Evolutionary conservation across 768 basidiomycete species (phyloP), one percentile per base, ranked within the genome.

Genomic region (Auriscalpium vulgare): DNA sequence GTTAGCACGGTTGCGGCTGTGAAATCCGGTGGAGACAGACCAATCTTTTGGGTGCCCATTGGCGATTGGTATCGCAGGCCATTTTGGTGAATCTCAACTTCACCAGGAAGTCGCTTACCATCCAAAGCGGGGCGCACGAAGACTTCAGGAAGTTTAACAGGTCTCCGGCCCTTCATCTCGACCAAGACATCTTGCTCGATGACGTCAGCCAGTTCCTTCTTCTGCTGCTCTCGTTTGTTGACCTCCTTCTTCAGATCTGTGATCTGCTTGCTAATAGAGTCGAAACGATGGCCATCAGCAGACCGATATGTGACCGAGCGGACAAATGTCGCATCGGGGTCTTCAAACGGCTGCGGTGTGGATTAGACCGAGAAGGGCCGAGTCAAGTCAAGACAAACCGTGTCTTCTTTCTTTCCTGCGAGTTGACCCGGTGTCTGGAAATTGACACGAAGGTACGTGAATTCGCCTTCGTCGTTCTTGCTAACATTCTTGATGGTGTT

Each of bases 341-440:
- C 91, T 71, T 98, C 97, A 64, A 98, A 95, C 0, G 94, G 94
- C 88, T 94, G 51, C 9, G 43, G 37, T 44, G 16, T 35, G 40
- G 21, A 37, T 58, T 11, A 54, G 56, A 14, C 50, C 45, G 36
- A 11, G 13, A 5, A 56, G 7, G 23, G 55, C 19, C 8, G 13
- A 4, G 23, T 16, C 17, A 19, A 44, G 10, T 47, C 14, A 34
- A 9, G 37, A 56, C 46, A 46, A 59, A 94, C 93, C 58, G 93
- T 97, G 61, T 98, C 97, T 68, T 99, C 97, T 73, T 99, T 98
- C 76, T 95, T 97, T 29, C 97, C 95, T 0, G 93, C 88, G 23
- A 97, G 83, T 66, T 97, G 94, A 50, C 97, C 97, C 10, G 97
- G 97, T 0, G 95, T 97, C 69, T 97, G 94, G 75, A 98, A 97